Evolutionary conservation across 192 early-diverging fungal species (phyloP), one percentile per base, ranked within the genome.

Genomic region (Entomortierella lignicola): DNA sequence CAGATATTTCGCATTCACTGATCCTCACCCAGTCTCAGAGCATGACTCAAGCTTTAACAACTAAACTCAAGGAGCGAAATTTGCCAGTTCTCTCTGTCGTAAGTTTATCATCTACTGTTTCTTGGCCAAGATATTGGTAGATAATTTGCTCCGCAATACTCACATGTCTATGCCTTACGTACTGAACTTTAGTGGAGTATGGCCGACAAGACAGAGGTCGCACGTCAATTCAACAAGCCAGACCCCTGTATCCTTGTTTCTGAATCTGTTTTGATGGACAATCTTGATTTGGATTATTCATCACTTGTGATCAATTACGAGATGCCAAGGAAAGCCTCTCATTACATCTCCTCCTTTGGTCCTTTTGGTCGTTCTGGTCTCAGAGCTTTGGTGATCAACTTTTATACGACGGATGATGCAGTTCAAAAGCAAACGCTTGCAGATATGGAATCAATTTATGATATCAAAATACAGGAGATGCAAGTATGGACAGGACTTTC

Each of bases 21-120:
- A 70, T 79, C 56, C 27, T 79, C 15, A 79, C 75, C n/a, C 75
- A 65, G 32, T 79, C 75, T 10, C 75, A 79, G 68, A 79, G 75
- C 41, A 2, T 51, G 21, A 70, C 75, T 3, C 62, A 79, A 32
- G 55, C 62, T 5, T 30, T 79, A 17, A 70, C 67, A 8, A 29
- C 32, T 29, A 63, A 70, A 43, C 30, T 79, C 11, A 31, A 44
- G 25, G 67, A 63, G 8, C 55, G 52, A n/a, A 70, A 70, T 6
- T 31, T 70, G n/a, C 75, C 66, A 34, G 75, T 66, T 2, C 62
- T 69, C 4, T 64, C 67, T 11, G 61, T 66, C 3, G 75, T 79
- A 79, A 65, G 75, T 57, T 17, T n/a, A n/a, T n/a, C n/a, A n/a
- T n/a, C 41, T 44, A 63, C 47, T 57, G 18, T 50, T 18, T n/a